Conservation (phyloP, 1,284 basidiomycete species). For the Trichosporon inkin region DNA sequence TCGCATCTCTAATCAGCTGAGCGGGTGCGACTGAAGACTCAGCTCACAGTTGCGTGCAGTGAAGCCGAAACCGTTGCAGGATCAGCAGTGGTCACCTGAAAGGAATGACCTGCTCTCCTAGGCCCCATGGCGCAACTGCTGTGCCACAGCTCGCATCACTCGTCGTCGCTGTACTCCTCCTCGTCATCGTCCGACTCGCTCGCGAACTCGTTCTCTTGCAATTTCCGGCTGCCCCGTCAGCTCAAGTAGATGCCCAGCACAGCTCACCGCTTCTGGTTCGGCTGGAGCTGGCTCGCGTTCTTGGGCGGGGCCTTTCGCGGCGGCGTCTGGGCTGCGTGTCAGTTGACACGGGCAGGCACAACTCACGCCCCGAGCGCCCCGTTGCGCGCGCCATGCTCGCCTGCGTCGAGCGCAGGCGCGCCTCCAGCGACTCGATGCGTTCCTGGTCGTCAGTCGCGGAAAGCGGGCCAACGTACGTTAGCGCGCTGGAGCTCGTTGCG, state of each 20-base stretch:
- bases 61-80: too few species aligned
- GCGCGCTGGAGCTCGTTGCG: neutral
- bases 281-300: conserved; percentile 19
- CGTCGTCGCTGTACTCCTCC: neutral
- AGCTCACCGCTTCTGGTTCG: conserved; percentile 19
- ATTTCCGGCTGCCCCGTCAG: conserved; percentile 17
- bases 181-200: conserved; percentile 15
- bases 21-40: too few species aligned
- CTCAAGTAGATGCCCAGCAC: neutral
- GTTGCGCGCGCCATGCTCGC: conserved; percentile 11
- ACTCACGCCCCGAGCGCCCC: conserved; percentile 8
- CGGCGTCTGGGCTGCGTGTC: neutral
- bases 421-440: conserved; percentile 9
- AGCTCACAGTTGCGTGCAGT: too few species aligned
- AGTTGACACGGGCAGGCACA: neutral
- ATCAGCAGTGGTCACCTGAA: too few species aligned
- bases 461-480: neutral
- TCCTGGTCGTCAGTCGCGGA: conserved; percentile 4
- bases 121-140: too few species aligned
- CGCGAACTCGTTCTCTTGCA: conserved; percentile 20
- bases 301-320: conserved; percentile 15
- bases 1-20: too few species aligned
- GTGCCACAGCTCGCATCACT: neutral
- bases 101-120: too few species aligned
- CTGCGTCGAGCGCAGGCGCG: conserved; percentile 9